phyloP scores from a whole-genome alignment of 2,329 filamentous ascomycete genomes.

The Scytalidium lignicola region DNA sequence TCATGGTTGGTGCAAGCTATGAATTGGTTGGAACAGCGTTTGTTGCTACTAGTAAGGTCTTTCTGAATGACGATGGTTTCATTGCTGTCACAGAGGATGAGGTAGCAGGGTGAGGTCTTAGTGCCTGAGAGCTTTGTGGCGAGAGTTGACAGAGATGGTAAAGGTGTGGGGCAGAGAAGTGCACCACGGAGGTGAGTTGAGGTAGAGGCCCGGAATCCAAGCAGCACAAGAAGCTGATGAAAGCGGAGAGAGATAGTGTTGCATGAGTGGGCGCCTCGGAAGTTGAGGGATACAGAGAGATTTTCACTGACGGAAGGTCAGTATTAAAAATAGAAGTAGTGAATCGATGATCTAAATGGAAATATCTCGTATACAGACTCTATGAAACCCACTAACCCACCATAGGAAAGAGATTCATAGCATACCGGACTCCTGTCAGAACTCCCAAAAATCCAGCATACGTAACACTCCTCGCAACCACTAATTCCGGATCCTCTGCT shows the following conservation, averaged over 20 bases:
- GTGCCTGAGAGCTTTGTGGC: conserved; percentile 28
- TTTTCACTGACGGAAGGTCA: conserved; percentile 32
- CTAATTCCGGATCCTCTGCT: conserved; percentile 23
- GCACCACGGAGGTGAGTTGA: conserved; percentile 41
- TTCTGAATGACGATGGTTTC: conserved; percentile 49
- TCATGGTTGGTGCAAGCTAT: conserved; percentile 55
- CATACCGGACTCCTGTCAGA: conserved; percentile 42
- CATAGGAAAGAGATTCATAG: too few species aligned
- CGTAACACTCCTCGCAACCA: conserved; percentile 42
- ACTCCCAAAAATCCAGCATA: conserved; percentile 48
- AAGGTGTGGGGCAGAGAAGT: conserved; percentile 8
- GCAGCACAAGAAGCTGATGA: conserved; percentile 47
- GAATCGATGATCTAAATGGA: too few species aligned
- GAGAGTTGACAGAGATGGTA: conserved; percentile 10
- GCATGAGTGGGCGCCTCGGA: conserved; percentile 43
- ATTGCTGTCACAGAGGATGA: conserved; percentile 47
- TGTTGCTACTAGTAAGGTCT: conserved; percentile 40
- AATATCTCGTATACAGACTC: too few species aligned
- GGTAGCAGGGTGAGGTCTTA: conserved; percentile 49
- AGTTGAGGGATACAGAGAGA: conserved; percentile 45
- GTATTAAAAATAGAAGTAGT: too few species aligned
- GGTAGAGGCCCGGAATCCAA: conserved; percentile 49
- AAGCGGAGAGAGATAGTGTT: conserved; percentile 34
- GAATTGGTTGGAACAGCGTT: conserved; percentile 43
- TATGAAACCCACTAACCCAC: too few species aligned